A percentile compares a stretch with the other conserved stretches of the same genome.
phyloP scores from a whole-genome alignment of 352 stramenopile species.

The Phytophthora cactorum region DNA sequence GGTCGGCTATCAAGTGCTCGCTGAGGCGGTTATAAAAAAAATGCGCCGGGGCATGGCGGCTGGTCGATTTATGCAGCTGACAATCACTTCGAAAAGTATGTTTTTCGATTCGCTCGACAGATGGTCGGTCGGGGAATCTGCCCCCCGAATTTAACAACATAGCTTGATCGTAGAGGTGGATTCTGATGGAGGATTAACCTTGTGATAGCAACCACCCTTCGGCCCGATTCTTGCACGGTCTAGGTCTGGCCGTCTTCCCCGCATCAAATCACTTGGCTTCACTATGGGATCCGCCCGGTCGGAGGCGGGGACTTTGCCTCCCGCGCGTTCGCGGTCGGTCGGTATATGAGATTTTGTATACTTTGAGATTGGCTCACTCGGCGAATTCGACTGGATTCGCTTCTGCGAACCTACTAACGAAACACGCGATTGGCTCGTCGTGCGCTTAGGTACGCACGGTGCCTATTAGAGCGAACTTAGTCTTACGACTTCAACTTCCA shows the following conservation, averaged over 20 bases:
- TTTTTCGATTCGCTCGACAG: conserved; percentile 2
- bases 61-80: conserved; percentile 31
- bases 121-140: conserved; percentile 38
- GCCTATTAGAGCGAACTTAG: neutral
- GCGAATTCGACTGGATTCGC: conserved; percentile 36
- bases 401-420: conserved; percentile 5
- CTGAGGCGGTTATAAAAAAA: conserved; percentile 39
- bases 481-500: neutral
- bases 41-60: conserved; percentile 25
- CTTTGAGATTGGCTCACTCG: neutral
- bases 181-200: conserved; percentile 18
- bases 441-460: neutral
- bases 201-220: conserved; percentile 19
- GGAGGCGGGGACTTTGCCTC: conserved; percentile 1
- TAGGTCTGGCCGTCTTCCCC: conserved; percentile 14
- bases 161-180: neutral
- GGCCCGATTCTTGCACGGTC: too few relatives aligned
- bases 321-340: conserved; percentile 43
- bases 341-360: conserved; percentile 50
- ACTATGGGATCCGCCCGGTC: conserved; percentile 20
- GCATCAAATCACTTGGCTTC: conserved; percentile 18
- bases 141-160: conserved; percentile 24
- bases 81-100: conserved; percentile 33
- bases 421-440: neutral
- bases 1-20: neutral